Evolutionary conservation across 2,329 filamentous ascomycete genomes (phyloP).

Genomic region (Diaporthe caulivora): DNA sequence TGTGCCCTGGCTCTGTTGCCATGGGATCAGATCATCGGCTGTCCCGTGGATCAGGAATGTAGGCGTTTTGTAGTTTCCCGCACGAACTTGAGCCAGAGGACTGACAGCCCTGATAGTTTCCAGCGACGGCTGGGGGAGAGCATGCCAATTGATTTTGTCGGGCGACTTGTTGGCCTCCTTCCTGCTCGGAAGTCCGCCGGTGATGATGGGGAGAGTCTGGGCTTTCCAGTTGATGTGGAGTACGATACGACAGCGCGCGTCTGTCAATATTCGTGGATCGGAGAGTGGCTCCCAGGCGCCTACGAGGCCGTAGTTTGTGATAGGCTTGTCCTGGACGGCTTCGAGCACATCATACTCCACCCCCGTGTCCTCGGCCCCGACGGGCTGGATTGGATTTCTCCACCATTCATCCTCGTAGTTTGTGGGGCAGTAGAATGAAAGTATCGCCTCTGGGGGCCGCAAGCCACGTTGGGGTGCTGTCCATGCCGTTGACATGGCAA

Average conservation of each 20-base stretch:
- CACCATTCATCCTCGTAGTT: background rate
- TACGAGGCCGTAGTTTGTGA: background rate
- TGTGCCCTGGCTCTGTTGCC: background rate
- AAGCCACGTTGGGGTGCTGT: background rate
- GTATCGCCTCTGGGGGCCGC: background rate
- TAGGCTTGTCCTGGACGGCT: background rate
- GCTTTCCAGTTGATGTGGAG: background rate
- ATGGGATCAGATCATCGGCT: background rate
- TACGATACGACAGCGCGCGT: background rate
- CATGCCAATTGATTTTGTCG: background rate
- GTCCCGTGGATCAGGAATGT: background rate
- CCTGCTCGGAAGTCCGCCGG: background rate
- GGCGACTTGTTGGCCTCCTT: background rate
- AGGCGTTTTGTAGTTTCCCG: background rate
- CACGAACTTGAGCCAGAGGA: background rate
- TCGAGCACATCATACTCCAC: background rate
- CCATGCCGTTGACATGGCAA: background rate
- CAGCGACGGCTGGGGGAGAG: background rate
- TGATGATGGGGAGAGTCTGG: background rate
- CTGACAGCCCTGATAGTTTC: background rate
- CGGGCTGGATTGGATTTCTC: background rate
- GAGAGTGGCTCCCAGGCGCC: background rate
- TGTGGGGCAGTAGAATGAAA: background rate
- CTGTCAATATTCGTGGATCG: background rate
- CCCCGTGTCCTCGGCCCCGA: background rate